Percentiles rank a stretch among this genome's conserved stretches.
These are phyloP conservation scores for Xylogone sp. DNA, from an alignment of 2,329 filamentous ascomycete genomes.

Conservation along the genomic window DNA sequence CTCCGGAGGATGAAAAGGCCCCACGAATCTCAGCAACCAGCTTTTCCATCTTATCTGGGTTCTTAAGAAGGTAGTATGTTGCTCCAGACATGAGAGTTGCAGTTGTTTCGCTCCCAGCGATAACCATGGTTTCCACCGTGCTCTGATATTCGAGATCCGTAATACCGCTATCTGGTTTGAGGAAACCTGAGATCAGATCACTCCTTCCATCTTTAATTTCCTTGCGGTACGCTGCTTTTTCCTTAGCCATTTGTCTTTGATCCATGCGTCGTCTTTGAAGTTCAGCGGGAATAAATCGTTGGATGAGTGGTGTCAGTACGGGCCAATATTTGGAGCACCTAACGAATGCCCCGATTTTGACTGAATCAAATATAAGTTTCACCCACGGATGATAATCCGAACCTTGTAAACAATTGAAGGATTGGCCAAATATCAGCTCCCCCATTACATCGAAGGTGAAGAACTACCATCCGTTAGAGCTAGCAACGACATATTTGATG, in stretches of 20 bases:
- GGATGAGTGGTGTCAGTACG: conserved; percentile 10
- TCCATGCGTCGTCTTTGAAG: conserved; percentile 1
- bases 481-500: too few relatives aligned
- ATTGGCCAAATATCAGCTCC: conserved; percentile 34
- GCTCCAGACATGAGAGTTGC: conserved; percentile 35
- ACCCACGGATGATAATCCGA: conserved; percentile 21
- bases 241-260: conserved; percentile 15
- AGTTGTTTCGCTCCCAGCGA: conserved; percentile 35
- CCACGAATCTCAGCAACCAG: conserved; percentile 38
- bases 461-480: conserved; percentile 4
- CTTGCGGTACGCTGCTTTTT: conserved; percentile 10
- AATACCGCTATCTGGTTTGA: conserved; percentile 15
- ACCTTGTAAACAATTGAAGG: conserved; percentile 36
- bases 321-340: conserved; percentile 15
- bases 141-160: conserved; percentile 10
- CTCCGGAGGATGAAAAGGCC: conserved; percentile 28
- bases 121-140: conserved; percentile 19
- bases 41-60: conserved; percentile 27
- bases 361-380: conserved; percentile 19
- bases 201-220: conserved; percentile 16
- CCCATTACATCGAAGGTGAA: conserved; percentile 38
- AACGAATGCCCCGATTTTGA: conserved; percentile 15
- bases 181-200: conserved; percentile 31
- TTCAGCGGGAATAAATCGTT: conserved; percentile 13
- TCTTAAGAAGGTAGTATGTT: conserved; percentile 19